Evolutionary conservation across 169 alveolate species (phyloP), one percentile per base, ranked within the genome.

Genomic region (Cryptosporidium ubiquitum): DNA sequence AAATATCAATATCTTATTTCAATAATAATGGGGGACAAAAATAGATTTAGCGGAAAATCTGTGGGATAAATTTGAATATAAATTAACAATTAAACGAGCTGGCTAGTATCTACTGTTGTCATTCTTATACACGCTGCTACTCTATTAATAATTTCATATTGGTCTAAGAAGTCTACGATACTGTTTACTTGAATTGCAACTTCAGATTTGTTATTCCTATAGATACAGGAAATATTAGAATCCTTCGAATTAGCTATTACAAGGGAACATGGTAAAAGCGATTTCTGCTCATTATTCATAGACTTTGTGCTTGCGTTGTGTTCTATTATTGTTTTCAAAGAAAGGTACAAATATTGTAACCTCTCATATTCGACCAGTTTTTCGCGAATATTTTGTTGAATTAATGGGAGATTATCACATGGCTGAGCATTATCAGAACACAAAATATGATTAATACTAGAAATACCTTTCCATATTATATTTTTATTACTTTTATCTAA

Each of bases 401-500:
- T 79, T 23, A 64, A 42, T 37, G 73, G 89, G 1, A 79, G 69
- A 58, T 79, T 79, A 37, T 73, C 75, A 31, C 79, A 79, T 20
- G 74, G 26, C 16, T 20, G 73, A 18, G 47, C 20, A 26, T 31
- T 35, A 5, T 79, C 73, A 1, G 79, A 61, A 37, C 71, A 18
- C 12, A 61, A 57, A 23, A 61, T 79, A 39, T 79, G 89, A 49
- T 58, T 60, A 10, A 61, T 66, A 61, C 73, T 40, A 29, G 89
- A 79, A 26, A 79, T 64, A 61, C 89, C 89, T 47, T 64, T 58
- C 89, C 89, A 79, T 44, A 64, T 79, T 44, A 79, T 79, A 40
- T 91, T 84, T 69, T 93, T 93, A 16, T 84, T 91, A 64, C 92
- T 92, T 69, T 91, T 94, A 58, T 68, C 85, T 29, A 94, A 60